Percentiles rank a stretch among this genome's conserved stretches.
Conservation (phyloP, 257 asterid genomes). For the Solanum etuberosum region DNA sequence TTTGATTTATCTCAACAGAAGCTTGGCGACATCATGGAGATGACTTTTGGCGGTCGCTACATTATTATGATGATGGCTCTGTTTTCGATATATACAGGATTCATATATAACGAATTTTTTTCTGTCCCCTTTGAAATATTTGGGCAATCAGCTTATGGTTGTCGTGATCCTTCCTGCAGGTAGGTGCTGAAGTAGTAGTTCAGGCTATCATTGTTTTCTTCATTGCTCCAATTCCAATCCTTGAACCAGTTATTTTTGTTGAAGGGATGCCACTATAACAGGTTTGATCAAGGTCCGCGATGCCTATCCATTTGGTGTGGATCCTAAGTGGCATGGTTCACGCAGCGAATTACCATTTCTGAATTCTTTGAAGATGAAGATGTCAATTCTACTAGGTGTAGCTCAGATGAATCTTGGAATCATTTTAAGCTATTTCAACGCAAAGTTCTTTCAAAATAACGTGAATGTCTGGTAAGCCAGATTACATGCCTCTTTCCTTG, state of each 20-base stretch:
- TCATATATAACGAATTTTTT: conserved; percentile 50
- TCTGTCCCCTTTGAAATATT: conserved; percentile 57
- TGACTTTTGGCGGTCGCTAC: conserved; percentile 68
- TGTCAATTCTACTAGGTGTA: conserved; percentile 57
- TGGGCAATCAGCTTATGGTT: conserved; percentile 48
- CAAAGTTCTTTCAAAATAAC: conserved; percentile 35
- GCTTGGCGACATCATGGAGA: conserved; percentile 65
- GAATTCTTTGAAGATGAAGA: conserved; percentile 64
- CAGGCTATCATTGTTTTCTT: not conserved
- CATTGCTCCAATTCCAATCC: not conserved
- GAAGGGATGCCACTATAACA: conserved; percentile 40
- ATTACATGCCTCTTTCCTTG: not conserved
- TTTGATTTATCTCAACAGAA: conserved; percentile 24
- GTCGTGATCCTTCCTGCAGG: conserved; percentile 52
- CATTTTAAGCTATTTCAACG: conserved; percentile 45
- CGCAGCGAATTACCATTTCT: conserved; percentile 63
- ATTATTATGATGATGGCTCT: conserved; percentile 58
- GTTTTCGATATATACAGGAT: conserved; percentile 60
- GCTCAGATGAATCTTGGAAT: conserved; percentile 65
- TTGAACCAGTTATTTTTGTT: conserved; percentile 1
- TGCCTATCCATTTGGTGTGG: conserved; percentile 57
- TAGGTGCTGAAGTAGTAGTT: conserved; percentile 18
- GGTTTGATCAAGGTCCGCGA: conserved; percentile 40
- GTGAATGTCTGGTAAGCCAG: conserved; percentile 37
- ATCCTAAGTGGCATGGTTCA: conserved; percentile 58